Conservation (phyloP, 2,329 filamentous ascomycete species). For the Cladosporium phlei region DNA sequence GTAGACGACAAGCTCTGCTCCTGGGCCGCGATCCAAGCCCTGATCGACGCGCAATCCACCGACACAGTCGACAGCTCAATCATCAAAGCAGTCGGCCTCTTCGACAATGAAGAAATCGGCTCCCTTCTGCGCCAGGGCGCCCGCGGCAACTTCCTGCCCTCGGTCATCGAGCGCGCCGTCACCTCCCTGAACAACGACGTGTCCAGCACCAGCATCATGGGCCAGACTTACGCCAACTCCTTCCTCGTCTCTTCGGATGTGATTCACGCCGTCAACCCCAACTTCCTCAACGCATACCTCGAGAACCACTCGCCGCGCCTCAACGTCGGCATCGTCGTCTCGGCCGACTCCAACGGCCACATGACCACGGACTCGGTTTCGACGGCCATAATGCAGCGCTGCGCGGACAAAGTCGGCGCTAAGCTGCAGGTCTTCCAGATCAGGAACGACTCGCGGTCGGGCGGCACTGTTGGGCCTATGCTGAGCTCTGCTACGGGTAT, state of each 20-base stretch:
- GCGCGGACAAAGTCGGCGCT: slow-evolving; percentile 68
- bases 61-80: slow-evolving; percentile 56
- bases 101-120: slow-evolving; percentile 96
- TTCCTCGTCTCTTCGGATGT: slow-evolving; percentile 93
- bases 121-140: slow-evolving; percentile 87
- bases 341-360: slow-evolving; percentile 82
- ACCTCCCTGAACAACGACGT: slow-evolving; percentile 55
- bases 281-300: slow-evolving; percentile 81
- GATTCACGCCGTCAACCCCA: slow-evolving; percentile 89
- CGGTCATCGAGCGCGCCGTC: slow-evolving; percentile 73
- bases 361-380: slow-evolving; percentile 93
- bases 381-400: slow-evolving; percentile 70
- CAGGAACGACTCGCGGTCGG: slow-evolving; percentile 80
- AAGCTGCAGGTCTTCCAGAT: slow-evolving; percentile 89
- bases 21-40: slow-evolving; percentile 80
- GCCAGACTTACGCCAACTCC: slow-evolving; percentile 81
- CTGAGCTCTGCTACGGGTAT: slow-evolving; percentile 76
- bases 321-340: slow-evolving; percentile 79
- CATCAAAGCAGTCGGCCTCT: slow-evolving; percentile 87
- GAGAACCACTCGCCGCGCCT: slow-evolving; percentile 79
- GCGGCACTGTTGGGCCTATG: slow-evolving; percentile 94
- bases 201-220: slow-evolving; percentile 55
- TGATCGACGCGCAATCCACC: slow-evolving; percentile 57
- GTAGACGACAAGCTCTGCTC: slow-evolving; percentile 98
- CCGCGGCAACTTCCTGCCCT: slow-evolving; percentile 78